Evolutionary conservation across 306 rosid species (phyloP), one percentile per base, ranked within the genome.

Genomic region (Quercus mongolica): DNA sequence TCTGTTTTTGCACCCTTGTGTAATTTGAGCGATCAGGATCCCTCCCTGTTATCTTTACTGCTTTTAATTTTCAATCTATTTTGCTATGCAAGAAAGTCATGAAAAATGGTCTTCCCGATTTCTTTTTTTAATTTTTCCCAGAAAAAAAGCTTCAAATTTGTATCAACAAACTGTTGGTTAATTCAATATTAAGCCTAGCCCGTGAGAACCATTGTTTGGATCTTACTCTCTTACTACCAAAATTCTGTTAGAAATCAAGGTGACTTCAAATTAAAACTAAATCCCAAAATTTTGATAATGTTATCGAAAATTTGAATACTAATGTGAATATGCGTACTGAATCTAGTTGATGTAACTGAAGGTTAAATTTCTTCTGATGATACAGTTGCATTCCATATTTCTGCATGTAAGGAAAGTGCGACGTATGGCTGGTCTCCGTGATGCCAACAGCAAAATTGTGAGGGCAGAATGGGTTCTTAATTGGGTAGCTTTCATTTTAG

Each of bases 331-430:
- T 13, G 46, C 46, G 0, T 3, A 3, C 54, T 49, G 54, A 12
- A 49, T 59, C 35, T 56, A 20, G 54, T 28, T 71, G 56, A 17
- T 64, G 59, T 74, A 80, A 62, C 82, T 81, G 55, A 68, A 58
- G 41, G 33, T 64, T 1, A 72, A 59, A 62, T 70, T 85, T 61
- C 35, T n/a, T 83, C 31, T 74, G 83, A 81, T 88, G 80, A 65
- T 69, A 15, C 97, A 94, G 98, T 79, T 91, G 84, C 98, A 92
- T 84, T 95, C 99, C 55, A 87, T 95, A 83, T 95, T 95, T 77
- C 84, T 93, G 61, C 99, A 93, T 23, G 84, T 78, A 79, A 89
- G 99, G 81, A 92, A 94, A 85, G 76, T 90, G 76, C 85, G 96
- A 69, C 78, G 98, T 67, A 95, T 93, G 98, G 93, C 87, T 2